These are phyloP conservation scores for Podosphaera xanthii DNA, from an alignment of 2,329 filamentous ascomycete species.

Conservation along the genomic window DNA sequence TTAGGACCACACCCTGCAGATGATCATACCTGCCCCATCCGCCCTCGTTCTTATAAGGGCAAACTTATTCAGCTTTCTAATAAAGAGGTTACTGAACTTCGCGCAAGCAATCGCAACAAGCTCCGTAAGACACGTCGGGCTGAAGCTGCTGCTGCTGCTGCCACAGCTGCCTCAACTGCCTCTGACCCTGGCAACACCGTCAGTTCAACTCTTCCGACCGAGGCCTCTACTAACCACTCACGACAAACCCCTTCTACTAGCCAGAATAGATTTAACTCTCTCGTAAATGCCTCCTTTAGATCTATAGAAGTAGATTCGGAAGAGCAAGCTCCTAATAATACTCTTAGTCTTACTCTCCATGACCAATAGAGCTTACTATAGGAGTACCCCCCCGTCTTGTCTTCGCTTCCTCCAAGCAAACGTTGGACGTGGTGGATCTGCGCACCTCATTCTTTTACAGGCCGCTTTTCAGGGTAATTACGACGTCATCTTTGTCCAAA, in stretches of 20 bases:
- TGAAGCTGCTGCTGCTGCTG: background rate
- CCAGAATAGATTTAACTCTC: background rate
- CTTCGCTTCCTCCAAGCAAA: background rate
- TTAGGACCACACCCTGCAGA: background rate
- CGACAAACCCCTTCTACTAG: background rate
- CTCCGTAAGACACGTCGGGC: background rate
- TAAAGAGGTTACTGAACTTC: background rate
- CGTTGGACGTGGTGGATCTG: background rate
- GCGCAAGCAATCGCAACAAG: background rate
- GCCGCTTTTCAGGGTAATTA: background rate
- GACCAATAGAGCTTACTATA: background rate
- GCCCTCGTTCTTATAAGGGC: background rate
- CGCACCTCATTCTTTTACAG: background rate
- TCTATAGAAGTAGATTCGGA: background rate
- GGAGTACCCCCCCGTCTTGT: background rate
- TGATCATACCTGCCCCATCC: background rate
- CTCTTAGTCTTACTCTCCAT: background rate
- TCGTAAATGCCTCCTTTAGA: background rate
- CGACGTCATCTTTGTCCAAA: too few species aligned
- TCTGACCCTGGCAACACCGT: too few species aligned
- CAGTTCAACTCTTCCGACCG: background rate
- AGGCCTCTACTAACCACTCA: background rate
- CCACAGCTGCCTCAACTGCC: too few species aligned
- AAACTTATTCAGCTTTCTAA: background rate
- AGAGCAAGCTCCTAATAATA: background rate